Conservation (phyloP, 1,284 basidiomycete species). For the Tylopilus sp. region DNA sequence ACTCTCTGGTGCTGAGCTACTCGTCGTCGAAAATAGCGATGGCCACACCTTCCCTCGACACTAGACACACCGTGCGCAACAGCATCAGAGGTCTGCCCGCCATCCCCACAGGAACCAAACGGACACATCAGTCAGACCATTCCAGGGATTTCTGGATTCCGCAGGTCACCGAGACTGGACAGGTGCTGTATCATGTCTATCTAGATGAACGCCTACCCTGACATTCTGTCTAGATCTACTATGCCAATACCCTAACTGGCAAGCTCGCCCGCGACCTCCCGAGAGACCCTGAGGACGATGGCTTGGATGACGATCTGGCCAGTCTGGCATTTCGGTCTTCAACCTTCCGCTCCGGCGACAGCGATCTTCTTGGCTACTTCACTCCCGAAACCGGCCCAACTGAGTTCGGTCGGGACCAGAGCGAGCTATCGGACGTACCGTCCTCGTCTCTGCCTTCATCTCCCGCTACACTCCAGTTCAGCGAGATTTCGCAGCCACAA, state of each 20-base stretch:
- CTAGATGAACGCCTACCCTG: not conserved
- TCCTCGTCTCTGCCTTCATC: conserved; percentile 7
- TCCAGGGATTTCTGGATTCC: conserved; percentile 45
- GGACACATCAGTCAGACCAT: conserved; percentile 8
- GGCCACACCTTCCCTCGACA: conserved; percentile 22
- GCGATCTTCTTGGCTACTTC: conserved; percentile 20
- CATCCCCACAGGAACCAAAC: conserved; percentile 25
- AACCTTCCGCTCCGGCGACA: conserved; percentile 17
- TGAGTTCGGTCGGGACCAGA: not conserved
- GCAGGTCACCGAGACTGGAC: conserved; percentile 42
- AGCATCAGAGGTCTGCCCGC: conserved; percentile 44
- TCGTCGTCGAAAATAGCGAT: conserved; percentile 30
- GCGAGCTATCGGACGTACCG: not conserved
- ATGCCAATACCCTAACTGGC: conserved; percentile 44
- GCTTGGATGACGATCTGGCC: conserved; percentile 23
- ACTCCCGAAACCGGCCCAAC: not conserved
- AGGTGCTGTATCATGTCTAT: conserved; percentile 29
- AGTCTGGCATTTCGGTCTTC: conserved; percentile 25
- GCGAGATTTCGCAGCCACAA: not conserved
- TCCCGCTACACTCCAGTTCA: conserved; percentile 1
- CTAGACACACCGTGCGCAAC: conserved; percentile 17
- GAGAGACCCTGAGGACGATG: conserved; percentile 38
- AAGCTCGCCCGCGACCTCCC: conserved; percentile 41
- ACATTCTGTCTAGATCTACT: conserved; percentile 36
- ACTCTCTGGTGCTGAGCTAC: not conserved